Evolutionary conservation across 2,329 filamentous ascomycete species (phyloP), one percentile per base, ranked within the genome.

Genomic region (Aspergillus fijiensis): DNA sequence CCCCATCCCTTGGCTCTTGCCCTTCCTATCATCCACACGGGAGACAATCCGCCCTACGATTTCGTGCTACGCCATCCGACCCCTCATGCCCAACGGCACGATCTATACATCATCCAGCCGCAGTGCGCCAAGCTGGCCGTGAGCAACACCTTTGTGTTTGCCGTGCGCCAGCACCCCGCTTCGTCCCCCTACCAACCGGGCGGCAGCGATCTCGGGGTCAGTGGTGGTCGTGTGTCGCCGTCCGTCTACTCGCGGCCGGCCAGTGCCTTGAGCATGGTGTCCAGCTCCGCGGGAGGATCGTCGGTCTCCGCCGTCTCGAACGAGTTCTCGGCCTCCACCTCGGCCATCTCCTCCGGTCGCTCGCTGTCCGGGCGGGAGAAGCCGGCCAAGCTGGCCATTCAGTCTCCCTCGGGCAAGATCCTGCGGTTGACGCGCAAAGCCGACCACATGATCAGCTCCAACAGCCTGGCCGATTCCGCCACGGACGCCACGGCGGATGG

Each of bases 101-200:
- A 99, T 73, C 88, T 99, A 60, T 99, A 99, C 75, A 91, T 99
- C 64, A 91, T 93, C 49, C 95, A 98, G 72, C 95, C 96, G 1
- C 96, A 99, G 76, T 99, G 95, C 74, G 85, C 89, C 65, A 87
- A 88, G 27, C 82, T 99, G 29, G 93, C 92, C 1, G 82, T 96
- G 58, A 97, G 98, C 80, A 98, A 99, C 74, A 99, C 95, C 0
- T 99, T 97, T 72, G 94, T 99, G 29, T 99, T 99, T 75, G 90
- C 90, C 56, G 90, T 99, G 62, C 90, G 95, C 50, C 95, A 99
- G 72, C 93, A 99, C 72, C 91, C 93, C 0, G 89, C 91, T 0
- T 84, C 84, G 1, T 77, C 84, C 0, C 76, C 77, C 2, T 70
- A 73, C 47, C 72, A 76, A 39, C 69, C 76, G 29, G 76, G 72